These are phyloP conservation scores for Barnettozyma hawaiiensis DNA, from an alignment of 1,139 yeast species.

Conservation along the genomic window DNA sequence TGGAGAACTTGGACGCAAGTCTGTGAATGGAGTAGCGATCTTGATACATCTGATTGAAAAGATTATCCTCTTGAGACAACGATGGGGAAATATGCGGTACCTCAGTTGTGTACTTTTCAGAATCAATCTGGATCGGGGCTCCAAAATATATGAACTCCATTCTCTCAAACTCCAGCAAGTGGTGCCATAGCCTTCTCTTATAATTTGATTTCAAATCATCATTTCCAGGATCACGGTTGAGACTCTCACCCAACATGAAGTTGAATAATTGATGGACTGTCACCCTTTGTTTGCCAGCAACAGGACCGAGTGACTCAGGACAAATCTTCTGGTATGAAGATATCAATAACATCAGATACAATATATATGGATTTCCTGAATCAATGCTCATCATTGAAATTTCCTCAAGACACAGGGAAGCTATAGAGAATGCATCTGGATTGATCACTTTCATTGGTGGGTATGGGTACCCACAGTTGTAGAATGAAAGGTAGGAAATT, in stretches of 20 bases:
- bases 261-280: not conserved
- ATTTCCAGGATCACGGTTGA: slow-evolving; percentile 4
- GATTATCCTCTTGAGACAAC: not conserved
- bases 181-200: slow-evolving; percentile 7
- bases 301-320: slow-evolving; percentile 8
- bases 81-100: not conserved
- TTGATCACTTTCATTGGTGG: slow-evolving; percentile 1
- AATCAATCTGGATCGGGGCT: not conserved
- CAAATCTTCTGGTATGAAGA: slow-evolving; percentile 3
- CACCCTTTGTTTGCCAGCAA: slow-evolving; percentile 1
- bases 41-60: slow-evolving; percentile 1
- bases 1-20: slow-evolving; percentile 1
- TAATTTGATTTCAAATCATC: not conserved
- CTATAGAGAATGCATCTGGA: slow-evolving; percentile 7
- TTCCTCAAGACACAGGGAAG: slow-evolving; percentile 9
- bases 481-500: slow-evolving; percentile 7
- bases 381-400: not conserved
- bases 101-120: slow-evolving; percentile 5
- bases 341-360: slow-evolving; percentile 5
- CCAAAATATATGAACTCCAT: slow-evolving; percentile 5
- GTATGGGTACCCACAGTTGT: slow-evolving; percentile 6
- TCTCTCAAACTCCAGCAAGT: slow-evolving; percentile 7
- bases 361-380: not conserved
- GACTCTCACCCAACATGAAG: not conserved
- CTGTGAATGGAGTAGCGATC: slow-evolving; percentile 3